Percentiles rank a stretch among this genome's conserved stretches.
phyloP scores from a whole-genome alignment of 2,329 filamentous ascomycete genomes.

The Alternaria panax region DNA sequence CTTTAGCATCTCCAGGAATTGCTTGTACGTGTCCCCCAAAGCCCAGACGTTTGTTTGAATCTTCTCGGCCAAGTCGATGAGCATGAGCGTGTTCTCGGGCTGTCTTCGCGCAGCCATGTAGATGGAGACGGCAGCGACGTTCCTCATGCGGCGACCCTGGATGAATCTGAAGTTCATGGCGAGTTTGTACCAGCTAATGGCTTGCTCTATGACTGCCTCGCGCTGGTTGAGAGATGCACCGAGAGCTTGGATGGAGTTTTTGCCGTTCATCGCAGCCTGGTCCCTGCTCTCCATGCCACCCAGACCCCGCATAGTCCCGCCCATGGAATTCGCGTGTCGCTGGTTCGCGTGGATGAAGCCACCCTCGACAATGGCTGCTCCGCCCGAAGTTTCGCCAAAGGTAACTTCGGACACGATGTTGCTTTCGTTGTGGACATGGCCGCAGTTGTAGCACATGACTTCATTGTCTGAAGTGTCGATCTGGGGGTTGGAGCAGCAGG shows the following conservation, averaged over 20 bases:
- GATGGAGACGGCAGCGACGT: conserved; percentile 87
- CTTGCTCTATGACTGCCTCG: conserved; percentile 48
- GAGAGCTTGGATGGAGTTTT: conserved; percentile 51
- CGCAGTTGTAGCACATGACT: conserved; percentile 75
- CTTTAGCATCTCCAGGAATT: conserved; percentile 71
- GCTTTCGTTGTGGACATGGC: conserved; percentile 81
- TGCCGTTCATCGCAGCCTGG: conserved; percentile 67
- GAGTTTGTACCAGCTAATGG: conserved; percentile 54
- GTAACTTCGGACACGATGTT: conserved; percentile 92
- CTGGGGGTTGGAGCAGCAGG: conserved; percentile 41
- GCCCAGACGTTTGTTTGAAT: conserved; percentile 88
- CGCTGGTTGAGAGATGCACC: conserved; percentile 50
- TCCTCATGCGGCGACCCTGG: conserved; percentile 77
- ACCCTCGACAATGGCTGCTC: conserved; percentile 89
- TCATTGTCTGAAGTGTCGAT: conserved; percentile 31
- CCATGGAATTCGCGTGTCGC: conserved; percentile 72
- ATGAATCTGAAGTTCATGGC: conserved; percentile 67
- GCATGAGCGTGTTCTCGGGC: conserved; percentile 82
- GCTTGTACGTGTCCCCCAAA: conserved; percentile 88
- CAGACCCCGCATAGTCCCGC: conserved; percentile 55
- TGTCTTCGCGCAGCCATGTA: conserved; percentile 87
- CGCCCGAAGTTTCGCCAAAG: conserved; percentile 86
- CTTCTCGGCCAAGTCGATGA: conserved; percentile 94
- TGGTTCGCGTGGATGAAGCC: conserved; percentile 87
- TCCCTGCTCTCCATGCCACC: conserved; percentile 64